These are phyloP conservation scores for Saccharum hybrid DNA, from an alignment of 202 grass and related monocot species.

Conservation along the genomic window DNA sequence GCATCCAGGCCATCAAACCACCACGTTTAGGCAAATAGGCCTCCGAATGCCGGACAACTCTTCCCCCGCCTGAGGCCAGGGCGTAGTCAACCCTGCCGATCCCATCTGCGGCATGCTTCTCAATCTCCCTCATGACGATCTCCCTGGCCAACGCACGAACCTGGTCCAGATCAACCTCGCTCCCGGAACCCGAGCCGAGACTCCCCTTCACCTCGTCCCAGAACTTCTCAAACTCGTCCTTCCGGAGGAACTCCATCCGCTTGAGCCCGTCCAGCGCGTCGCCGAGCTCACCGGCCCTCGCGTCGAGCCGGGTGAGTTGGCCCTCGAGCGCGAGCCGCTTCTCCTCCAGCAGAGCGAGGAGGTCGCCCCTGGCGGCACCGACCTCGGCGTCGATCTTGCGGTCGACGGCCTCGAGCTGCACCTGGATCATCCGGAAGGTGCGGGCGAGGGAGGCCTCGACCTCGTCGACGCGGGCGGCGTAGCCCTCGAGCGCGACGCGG, in stretches of 20 bases:
- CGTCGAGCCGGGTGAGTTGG: conserved; percentile 44
- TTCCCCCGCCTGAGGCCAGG: conserved; percentile 58
- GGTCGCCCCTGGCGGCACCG: conserved; percentile 38
- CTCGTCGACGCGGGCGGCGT: conserved; percentile 54
- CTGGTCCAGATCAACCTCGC: conserved; percentile 52
- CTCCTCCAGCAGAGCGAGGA: conserved; percentile 57
- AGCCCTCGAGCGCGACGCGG: conserved; percentile 41
- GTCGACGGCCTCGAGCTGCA: conserved; percentile 70
- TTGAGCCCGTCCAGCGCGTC: conserved; percentile 54
- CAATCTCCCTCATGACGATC: conserved; percentile 61
- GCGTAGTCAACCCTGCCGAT: conserved; percentile 71
- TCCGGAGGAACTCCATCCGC: conserved; percentile 53
- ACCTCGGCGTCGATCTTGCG: conserved; percentile 65
- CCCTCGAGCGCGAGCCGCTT: conserved; percentile 47
- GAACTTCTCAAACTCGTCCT: conserved; percentile 54
- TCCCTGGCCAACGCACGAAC: conserved; percentile 58
- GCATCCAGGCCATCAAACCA: background rate
- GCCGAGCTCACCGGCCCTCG: conserved; percentile 44
- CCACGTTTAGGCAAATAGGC: conserved; percentile 47
- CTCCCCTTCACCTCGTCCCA: conserved; percentile 53
- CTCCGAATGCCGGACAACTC: conserved; percentile 58
- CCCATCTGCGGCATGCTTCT: conserved; percentile 75
- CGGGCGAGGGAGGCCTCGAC: conserved; percentile 58
- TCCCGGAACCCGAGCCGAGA: conserved; percentile 12
- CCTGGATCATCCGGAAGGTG: conserved; percentile 55